Conservation (phyloP, 257 asterid genomes). For the Rhazya stricta region DNA sequence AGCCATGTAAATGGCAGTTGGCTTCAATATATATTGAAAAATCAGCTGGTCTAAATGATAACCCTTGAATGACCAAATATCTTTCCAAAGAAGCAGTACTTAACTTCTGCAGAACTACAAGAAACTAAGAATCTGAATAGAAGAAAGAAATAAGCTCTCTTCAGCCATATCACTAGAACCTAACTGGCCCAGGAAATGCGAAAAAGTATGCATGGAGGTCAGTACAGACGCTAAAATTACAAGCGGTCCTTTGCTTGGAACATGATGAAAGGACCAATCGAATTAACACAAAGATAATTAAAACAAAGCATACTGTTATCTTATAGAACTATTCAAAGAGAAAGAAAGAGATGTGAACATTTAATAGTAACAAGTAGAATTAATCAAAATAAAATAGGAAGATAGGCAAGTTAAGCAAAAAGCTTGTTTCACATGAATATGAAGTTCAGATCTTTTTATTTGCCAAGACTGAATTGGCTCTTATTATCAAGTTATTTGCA, state of each 20-base stretch:
- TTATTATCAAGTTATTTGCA: background rate
- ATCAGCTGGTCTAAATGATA: background rate
- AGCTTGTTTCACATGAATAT: background rate
- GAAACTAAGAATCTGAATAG: background rate
- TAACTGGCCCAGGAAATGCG: background rate
- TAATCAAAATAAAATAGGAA: background rate
- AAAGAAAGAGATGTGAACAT: background rate
- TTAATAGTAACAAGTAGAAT: background rate
- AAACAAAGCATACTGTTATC: background rate
- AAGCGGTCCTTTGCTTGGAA: background rate
- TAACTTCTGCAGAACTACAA: background rate
- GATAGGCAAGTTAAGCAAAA: background rate
- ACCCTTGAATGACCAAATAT: background rate
- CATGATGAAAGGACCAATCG: background rate
- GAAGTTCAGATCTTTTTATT: background rate
- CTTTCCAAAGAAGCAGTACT: background rate
- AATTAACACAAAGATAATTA: background rate
- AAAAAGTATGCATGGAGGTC: background rate
- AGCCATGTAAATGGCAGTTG: background rate
- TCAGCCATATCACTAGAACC: background rate
- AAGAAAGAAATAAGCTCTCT: background rate
- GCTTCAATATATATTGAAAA: background rate
- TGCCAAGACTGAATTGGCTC: background rate
- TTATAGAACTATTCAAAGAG: background rate
- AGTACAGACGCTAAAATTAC: background rate